Conservation (phyloP, 106 monocot species). For the Phalaenopsis aphrodite region DNA sequence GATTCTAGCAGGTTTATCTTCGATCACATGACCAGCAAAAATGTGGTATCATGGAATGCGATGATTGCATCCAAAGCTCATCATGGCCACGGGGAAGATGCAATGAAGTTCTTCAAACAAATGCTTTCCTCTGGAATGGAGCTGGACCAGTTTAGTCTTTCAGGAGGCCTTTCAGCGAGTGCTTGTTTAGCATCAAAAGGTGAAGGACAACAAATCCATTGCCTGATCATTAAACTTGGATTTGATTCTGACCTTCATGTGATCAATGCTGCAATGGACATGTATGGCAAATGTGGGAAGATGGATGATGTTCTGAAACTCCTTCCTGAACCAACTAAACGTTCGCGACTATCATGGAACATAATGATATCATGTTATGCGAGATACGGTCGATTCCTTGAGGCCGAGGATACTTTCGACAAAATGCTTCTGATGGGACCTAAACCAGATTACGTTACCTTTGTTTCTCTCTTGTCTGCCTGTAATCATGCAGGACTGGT, state of each 20-base stretch:
- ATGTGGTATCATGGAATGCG: constrained; percentile 71
- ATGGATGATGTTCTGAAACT: constrained; percentile 58
- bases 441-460: constrained; percentile 81
- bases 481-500: constrained; percentile 77
- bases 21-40: constrained; percentile 30
- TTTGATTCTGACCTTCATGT: constrained; percentile 45
- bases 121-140: constrained; percentile 27
- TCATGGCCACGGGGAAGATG: constrained; percentile 58
- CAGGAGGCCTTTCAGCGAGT: constrained; percentile 44
- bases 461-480: constrained; percentile 68
- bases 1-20: constrained; percentile 47
- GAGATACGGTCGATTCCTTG: constrained; percentile 38
- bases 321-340: constrained; percentile 26
- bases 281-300: constrained; percentile 85
- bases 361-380: constrained; percentile 75
- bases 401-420: constrained; percentile 54
- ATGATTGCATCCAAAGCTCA: constrained; percentile 63
- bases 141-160: constrained; percentile 57
- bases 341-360: constrained; percentile 62
- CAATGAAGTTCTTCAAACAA: constrained; percentile 54
- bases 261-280: constrained; percentile 76
- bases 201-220: constrained; percentile 76
- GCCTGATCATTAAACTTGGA: constrained; percentile 49
- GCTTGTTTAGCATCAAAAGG: constrained; percentile 62
- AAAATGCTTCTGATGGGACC: constrained; percentile 52